phyloP scores from a whole-genome alignment of 129 eudicot genomes.

The Lonicera japonica region DNA sequence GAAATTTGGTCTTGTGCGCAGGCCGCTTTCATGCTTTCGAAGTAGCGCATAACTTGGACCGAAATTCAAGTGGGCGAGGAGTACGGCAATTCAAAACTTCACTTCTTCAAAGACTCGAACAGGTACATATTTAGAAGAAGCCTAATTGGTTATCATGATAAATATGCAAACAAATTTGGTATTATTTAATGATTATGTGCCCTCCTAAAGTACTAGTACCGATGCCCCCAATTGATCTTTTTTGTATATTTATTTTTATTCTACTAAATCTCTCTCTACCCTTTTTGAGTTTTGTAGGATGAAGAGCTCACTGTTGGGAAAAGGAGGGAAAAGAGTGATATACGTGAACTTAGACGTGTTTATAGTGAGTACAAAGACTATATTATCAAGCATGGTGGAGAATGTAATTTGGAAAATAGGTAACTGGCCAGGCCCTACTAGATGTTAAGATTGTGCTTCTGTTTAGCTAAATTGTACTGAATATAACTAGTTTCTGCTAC shows the following conservation, averaged over 20 bases:
- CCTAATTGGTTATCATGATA: not conserved
- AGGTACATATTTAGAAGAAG: conserved; percentile 30
- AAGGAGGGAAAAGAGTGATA: conserved; percentile 85
- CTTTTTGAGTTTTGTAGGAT: conserved; percentile 50
- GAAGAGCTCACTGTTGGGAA: conserved; percentile 57
- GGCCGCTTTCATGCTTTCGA: conserved; percentile 99
- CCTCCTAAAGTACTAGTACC: no score
- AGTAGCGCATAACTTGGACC: conserved; percentile 87
- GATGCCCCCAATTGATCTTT: no score
- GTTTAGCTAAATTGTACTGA: not conserved
- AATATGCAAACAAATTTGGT: not conserved
- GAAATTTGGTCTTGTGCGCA: conserved; percentile 26
- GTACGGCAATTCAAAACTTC: conserved; percentile 94
- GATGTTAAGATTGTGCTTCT: not conserved
- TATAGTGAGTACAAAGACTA: conserved; percentile 66
- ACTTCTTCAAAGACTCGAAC: conserved; percentile 90
- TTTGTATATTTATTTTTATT: no score
- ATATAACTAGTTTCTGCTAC: not conserved
- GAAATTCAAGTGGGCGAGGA: conserved; percentile 87
- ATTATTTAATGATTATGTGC: not conserved
- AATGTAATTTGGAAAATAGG: conserved; percentile 65
- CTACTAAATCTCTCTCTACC: not conserved
- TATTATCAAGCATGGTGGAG: conserved; percentile 76
- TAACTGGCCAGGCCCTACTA: conserved; percentile 17
- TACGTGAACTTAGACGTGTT: conserved; percentile 91